A percentile compares a stretch with the other conserved stretches of the same genome.
Evolutionary conservation across 2,329 filamentous ascomycete genomes (phyloP).

Genomic region (Aspergillus sp.): DNA sequence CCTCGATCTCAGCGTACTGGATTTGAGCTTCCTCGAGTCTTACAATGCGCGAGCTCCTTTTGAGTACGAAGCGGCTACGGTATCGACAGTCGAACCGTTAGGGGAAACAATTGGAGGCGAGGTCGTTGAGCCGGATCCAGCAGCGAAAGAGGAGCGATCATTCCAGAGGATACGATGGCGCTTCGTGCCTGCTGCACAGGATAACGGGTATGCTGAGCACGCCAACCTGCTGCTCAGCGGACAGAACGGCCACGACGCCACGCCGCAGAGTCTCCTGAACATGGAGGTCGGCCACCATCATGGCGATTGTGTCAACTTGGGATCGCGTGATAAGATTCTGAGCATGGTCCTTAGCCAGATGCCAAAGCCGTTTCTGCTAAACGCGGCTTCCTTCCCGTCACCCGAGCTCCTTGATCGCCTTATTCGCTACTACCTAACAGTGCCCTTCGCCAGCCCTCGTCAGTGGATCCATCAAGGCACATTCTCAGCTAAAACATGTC

Average conservation of each 20-base stretch:
- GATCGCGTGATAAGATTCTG: slow-evolving; percentile 1
- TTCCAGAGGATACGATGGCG: slow-evolving; percentile 34
- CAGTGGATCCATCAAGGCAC: slow-evolving; percentile 35
- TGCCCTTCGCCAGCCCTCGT: not conserved
- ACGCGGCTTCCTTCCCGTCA: not conserved
- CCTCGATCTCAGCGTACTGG: slow-evolving; percentile 37
- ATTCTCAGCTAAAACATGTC: slow-evolving; percentile 35
- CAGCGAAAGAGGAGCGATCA: slow-evolving; percentile 16
- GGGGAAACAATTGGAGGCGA: not conserved
- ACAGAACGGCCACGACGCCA: not conserved
- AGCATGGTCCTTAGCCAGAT: slow-evolving; percentile 1
- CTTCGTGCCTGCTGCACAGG: slow-evolving; percentile 37
- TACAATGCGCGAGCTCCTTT: slow-evolving; percentile 40
- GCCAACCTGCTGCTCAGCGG: slow-evolving; percentile 36
- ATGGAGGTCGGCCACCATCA: not conserved
- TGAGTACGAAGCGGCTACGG: slow-evolving; percentile 23
- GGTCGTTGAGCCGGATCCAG: not conserved
- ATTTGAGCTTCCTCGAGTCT: slow-evolving; percentile 38
- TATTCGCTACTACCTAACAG: not conserved
- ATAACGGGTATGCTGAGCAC: slow-evolving; percentile 37
- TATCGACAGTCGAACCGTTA: not conserved
- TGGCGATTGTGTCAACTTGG: not conserved
- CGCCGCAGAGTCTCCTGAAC: not conserved
- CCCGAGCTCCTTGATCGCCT: not conserved
- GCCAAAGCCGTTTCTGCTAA: not conserved